phyloP scores from a whole-genome alignment of 2,329 filamentous ascomycete species.

The Xylaria polymorpha region DNA sequence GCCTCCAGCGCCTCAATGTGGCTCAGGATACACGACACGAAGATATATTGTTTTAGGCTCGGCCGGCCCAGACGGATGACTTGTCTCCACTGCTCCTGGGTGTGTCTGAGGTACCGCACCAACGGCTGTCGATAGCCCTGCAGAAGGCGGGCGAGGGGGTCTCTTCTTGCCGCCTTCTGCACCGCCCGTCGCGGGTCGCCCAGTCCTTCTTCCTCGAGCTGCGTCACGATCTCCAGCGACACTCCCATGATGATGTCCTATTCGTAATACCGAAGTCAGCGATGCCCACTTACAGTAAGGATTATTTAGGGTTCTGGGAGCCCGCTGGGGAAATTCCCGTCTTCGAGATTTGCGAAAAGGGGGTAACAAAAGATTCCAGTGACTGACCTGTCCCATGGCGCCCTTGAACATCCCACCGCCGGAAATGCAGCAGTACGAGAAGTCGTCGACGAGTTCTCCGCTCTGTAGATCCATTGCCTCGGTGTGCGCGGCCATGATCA shows the following conservation, averaged over 20 bases:
- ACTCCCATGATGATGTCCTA: slow-evolving; percentile 34
- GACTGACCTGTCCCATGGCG: slow-evolving; percentile 38
- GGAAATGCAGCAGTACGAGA: slow-evolving; percentile 36
- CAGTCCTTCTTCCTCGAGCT: slow-evolving; percentile 38
- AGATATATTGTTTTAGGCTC: slow-evolving; percentile 44
- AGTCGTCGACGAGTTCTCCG: slow-evolving; percentile 38
- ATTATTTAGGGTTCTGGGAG: neutral
- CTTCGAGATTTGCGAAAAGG: no score
- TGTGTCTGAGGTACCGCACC: slow-evolving; percentile 34
- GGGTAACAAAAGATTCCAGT: neutral
- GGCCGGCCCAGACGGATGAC: slow-evolving; percentile 41
- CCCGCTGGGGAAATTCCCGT: no score
- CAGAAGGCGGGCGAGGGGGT: slow-evolving; percentile 37
- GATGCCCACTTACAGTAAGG: no score
- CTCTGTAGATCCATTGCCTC: slow-evolving; percentile 33
- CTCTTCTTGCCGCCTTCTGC: neutral
- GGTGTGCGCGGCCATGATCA: slow-evolving; percentile 42
- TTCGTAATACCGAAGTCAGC: no score
- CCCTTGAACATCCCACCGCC: slow-evolving; percentile 45
- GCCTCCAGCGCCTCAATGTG: slow-evolving; percentile 39
- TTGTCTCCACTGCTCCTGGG: slow-evolving; percentile 40
- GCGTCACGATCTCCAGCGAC: slow-evolving; percentile 39
- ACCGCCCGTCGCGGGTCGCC: neutral
- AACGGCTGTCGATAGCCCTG: slow-evolving; percentile 36
- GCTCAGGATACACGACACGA: slow-evolving; percentile 40